Percentiles rank a stretch among this genome's conserved stretches.
Evolutionary conservation across 139 green algal species (phyloP).

Genomic region (Chlorella sp.): DNA sequence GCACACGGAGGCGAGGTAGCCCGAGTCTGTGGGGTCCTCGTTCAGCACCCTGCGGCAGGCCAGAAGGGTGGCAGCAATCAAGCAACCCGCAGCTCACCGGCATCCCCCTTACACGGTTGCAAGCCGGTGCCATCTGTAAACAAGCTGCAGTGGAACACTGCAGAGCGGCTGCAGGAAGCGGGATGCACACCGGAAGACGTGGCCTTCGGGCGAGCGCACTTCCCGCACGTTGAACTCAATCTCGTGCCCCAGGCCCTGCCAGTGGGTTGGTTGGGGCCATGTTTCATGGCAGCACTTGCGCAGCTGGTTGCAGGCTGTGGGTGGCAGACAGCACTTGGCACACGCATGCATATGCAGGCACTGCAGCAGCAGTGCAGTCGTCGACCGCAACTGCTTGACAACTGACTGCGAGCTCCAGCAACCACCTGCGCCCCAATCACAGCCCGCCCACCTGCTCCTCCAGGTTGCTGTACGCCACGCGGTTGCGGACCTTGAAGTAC

Average conservation of each 20-base stretch:
- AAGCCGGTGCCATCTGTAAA: too few species aligned
- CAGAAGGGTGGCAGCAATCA: too few species aligned
- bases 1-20: slow-evolving; percentile 45
- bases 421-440: neutral
- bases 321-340: neutral
- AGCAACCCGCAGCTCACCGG: too few species aligned
- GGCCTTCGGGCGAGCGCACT: slow-evolving; percentile 47
- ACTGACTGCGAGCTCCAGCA: neutral
- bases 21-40: slow-evolving; percentile 24
- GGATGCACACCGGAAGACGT: slow-evolving; percentile 38
- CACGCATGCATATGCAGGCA: neutral
- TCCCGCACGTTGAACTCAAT: slow-evolving; percentile 27
- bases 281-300: too few species aligned
- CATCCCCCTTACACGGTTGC: too few species aligned
- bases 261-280: neutral
- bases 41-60: slow-evolving; percentile 37
- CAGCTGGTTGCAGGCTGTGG: neutral
- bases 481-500: slow-evolving; percentile 46
- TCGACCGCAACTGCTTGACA: neutral
- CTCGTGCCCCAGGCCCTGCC: slow-evolving; percentile 15
- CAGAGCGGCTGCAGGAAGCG: neutral
- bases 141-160: too few species aligned
- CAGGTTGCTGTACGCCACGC: slow-evolving; percentile 28
- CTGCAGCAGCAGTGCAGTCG: neutral
- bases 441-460: neutral